Evolutionary conservation across 306 rosid species (phyloP).

Genomic region (Macrotyloma uniflorum): DNA sequence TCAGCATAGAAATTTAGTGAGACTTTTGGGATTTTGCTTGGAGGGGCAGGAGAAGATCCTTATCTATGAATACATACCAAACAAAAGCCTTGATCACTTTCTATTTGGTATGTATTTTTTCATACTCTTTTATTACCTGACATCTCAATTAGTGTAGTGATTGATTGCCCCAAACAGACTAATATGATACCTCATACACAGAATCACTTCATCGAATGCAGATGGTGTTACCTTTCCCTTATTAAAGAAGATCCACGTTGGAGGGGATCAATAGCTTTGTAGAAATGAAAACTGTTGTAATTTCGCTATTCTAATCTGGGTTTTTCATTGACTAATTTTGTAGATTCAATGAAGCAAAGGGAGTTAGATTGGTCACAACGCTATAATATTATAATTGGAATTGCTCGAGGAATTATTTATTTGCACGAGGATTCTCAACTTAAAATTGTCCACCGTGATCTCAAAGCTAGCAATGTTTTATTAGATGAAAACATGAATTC

Average conservation of each 20-base stretch:
- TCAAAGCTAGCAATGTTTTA: constrained; percentile 68
- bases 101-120: constrained; percentile 53
- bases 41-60: constrained; percentile 67
- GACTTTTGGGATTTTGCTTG: constrained; percentile 63
- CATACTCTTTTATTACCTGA: not conserved
- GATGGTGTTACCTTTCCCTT: constrained; percentile 1
- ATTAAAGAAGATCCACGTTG: not conserved
- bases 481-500: constrained; percentile 58
- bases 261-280: not conserved
- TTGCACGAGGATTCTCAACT: constrained; percentile 70
- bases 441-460: constrained; percentile 67
- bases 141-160: not conserved
- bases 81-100: constrained; percentile 58
- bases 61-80: constrained; percentile 61
- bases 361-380: constrained; percentile 59
- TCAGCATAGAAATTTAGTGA: constrained; percentile 66
- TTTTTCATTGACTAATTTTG: constrained; percentile 23
- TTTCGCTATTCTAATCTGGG: not conserved
- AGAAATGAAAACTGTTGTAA: not conserved
- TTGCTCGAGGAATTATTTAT: constrained; percentile 67
- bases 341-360: constrained; percentile 46
- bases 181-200: not conserved
- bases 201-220: constrained; percentile 3
- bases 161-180: not conserved
- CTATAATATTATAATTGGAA: constrained; percentile 53